These are phyloP conservation scores for Boletellus emodensis DNA, from an alignment of 768 basidiomycete genomes.

Conservation along the genomic window DNA sequence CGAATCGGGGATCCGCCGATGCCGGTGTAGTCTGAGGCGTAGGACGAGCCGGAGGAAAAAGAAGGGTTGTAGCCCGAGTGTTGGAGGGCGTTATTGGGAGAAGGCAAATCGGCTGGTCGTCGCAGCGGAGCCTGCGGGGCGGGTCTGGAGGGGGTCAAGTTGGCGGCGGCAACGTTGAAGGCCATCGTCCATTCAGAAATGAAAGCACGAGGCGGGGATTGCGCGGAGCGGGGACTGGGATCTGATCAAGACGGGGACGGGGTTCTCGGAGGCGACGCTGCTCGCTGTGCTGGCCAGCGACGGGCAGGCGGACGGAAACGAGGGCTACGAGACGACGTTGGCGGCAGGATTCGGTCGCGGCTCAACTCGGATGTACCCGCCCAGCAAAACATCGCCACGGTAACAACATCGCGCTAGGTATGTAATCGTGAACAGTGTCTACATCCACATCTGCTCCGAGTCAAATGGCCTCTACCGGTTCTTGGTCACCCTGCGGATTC, in stretches of 20 bases:
- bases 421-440: background rate
- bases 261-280: background rate
- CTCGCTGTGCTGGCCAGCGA: conserved; percentile 10
- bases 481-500: conserved; percentile 36
- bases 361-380: conserved; percentile 30
- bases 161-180: conserved; percentile 48
- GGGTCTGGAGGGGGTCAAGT: conserved; percentile 73
- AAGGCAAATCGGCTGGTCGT: conserved; percentile 36
- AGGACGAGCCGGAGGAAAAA: conserved; percentile 57
- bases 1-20: conserved; percentile 78
- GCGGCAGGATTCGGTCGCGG: conserved; percentile 5
- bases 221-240: background rate
- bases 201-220: conserved; percentile 11
- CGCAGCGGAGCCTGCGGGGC: conserved; percentile 68
- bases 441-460: background rate
- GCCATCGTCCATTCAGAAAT: conserved; percentile 36
- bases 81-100: conserved; percentile 40
- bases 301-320: background rate
- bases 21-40: conserved; percentile 66
- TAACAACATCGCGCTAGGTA: conserved; percentile 16
- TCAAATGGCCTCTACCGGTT: conserved; percentile 22
- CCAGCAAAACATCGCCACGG: conserved; percentile 24
- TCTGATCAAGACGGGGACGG: too few species aligned
- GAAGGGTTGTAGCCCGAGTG: conserved; percentile 57
- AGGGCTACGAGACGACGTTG: background rate